Evolutionary conservation across 805 yeast species (phyloP), one percentile per base, ranked within the genome.

Genomic region (Metschnikowia baotianmanensis): DNA sequence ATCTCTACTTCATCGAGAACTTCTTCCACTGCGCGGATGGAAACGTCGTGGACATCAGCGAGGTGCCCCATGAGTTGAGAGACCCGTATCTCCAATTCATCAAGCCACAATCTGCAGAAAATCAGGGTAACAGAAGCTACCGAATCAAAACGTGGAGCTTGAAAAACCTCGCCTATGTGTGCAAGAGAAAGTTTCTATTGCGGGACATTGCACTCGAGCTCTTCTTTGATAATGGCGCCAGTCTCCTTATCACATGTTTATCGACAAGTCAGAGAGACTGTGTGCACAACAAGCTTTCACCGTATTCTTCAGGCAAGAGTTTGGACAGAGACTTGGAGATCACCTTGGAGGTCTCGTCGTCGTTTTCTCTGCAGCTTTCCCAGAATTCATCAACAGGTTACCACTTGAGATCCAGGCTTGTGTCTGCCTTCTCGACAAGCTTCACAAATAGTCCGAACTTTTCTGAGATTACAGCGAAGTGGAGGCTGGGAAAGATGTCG

Each of bases 181-280:
- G 88, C 3, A 86, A 84, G 47, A 64, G 95, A 37, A 87, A 83
- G 27, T 88, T 87, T 52, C 59, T 88, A 15, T 65, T 88, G 12
- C 65, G 96, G 40, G 95, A 87, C 59, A 85, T 84, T 32, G 96
- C 93, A 0, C 56, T 87, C 25, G 96, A 88, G 54, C 61, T 87
- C 53, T 81, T 86, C 47, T 85, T 86, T 57, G 72, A 74, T 19
- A 80, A 83, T 58, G 95, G 93, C 0, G 76, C 81, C 1, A 83
- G 86, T 47, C 71, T 80, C 28, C 63, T 88, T 43, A 66, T 88
- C 6, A 84, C 91, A 0, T 82, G 87, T 36, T 61, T 69, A n/a
- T 66, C 72, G 17, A 66, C 70, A 4, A 65, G 59, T 25, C 71
- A 67, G 17, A 63, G 96, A 41, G 88, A 88, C 55, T 44, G 63